Evolutionary conservation across 148 eudicot species (phyloP).

Genomic region (Pharnaceum exiguum): DNA sequence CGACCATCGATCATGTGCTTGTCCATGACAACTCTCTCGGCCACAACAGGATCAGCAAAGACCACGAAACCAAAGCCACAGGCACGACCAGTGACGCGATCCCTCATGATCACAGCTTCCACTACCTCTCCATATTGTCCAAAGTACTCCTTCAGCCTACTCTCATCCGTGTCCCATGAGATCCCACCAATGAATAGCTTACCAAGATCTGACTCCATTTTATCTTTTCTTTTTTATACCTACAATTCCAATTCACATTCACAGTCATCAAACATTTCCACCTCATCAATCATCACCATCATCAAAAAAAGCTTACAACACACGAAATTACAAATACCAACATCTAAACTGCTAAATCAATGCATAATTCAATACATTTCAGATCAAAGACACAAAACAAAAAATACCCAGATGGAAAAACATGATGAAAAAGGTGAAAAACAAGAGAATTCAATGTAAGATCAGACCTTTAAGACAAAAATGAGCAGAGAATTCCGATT

Average conservation of each 20-base stretch:
- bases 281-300: background rate
- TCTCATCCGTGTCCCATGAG: slow-evolving; percentile 91
- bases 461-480: slow-evolving; percentile 38
- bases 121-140: slow-evolving; percentile 70
- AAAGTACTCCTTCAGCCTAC: slow-evolving; percentile 73
- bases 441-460: slow-evolving; percentile 5
- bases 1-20: slow-evolving; percentile 88
- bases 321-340: background rate
- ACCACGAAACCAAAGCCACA: slow-evolving; percentile 87
- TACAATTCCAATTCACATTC: slow-evolving; percentile 32
- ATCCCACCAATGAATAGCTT: slow-evolving; percentile 90
- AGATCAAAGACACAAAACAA: slow-evolving; percentile 4
- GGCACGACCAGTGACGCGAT: slow-evolving; percentile 75
- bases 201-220: slow-evolving; percentile 76
- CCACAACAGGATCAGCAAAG: slow-evolving; percentile 62
- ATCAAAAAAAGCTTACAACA: slow-evolving; percentile 5
- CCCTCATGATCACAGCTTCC: slow-evolving; percentile 86
- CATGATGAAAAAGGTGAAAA: slow-evolving; percentile 19
- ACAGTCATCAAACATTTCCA: slow-evolving; percentile 5
- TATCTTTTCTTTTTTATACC: slow-evolving; percentile 17
- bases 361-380: background rate
- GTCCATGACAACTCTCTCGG: slow-evolving; percentile 74
- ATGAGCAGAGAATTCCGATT: slow-evolving; percentile 42
- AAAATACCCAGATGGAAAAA: slow-evolving; percentile 13
- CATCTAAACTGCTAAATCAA: slow-evolving; percentile 1